Conservation (phyloP, 2,329 filamentous ascomycete genomes). For the Cordyceps militaris region DNA sequence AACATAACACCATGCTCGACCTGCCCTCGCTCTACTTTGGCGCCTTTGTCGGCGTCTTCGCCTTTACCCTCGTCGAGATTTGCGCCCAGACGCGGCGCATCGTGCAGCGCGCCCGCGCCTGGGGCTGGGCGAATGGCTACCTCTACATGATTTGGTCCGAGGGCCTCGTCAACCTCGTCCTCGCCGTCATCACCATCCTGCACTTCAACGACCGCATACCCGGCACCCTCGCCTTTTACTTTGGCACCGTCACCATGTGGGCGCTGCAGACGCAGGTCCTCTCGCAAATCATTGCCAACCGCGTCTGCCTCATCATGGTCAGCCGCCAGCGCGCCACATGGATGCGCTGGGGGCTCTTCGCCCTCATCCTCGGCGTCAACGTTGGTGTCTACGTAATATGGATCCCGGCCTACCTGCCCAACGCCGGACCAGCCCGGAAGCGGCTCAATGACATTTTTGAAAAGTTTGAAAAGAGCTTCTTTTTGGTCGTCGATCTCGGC, state of each 20-base stretch:
- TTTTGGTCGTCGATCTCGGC: slow-evolving; percentile 39
- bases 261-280: slow-evolving; percentile 31
- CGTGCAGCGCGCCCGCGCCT: slow-evolving; percentile 14
- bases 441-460: slow-evolving; percentile 19
- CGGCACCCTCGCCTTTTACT: not conserved
- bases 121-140: slow-evolving; percentile 17
- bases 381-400: slow-evolving; percentile 34
- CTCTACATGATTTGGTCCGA: slow-evolving; percentile 14
- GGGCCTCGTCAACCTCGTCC: slow-evolving; percentile 3
- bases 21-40: slow-evolving; percentile 21
- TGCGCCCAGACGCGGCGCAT: slow-evolving; percentile 19
- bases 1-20: slow-evolving; percentile 12
- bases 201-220: not conserved
- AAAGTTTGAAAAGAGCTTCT: slow-evolving; percentile 36
- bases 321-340: slow-evolving; percentile 26
- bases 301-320: slow-evolving; percentile 34
- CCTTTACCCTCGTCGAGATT: slow-evolving; percentile 21
- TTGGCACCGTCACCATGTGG: slow-evolving; percentile 15
- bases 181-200: slow-evolving; percentile 7
- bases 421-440: slow-evolving; percentile 8
- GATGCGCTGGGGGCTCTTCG: slow-evolving; percentile 30
- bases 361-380: slow-evolving; percentile 30
- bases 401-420: slow-evolving; percentile 28
- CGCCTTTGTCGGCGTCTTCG: slow-evolving; percentile 21
- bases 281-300: slow-evolving; percentile 39